Evolutionary conservation across 441 rosid genomes (phyloP), one percentile per base, ranked within the genome.

Genomic region (Gossypium trilobum): DNA sequence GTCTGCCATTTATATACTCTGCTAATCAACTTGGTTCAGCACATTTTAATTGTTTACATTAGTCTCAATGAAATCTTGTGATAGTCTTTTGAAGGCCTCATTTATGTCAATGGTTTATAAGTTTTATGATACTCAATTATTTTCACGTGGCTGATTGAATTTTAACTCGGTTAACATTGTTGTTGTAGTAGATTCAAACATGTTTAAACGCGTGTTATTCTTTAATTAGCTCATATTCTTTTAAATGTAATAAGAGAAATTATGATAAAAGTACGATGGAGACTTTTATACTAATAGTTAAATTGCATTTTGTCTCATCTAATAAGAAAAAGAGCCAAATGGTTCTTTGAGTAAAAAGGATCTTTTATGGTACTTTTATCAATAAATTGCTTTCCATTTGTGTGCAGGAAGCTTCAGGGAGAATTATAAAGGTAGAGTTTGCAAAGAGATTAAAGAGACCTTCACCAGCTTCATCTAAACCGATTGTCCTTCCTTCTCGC

Each of bases 361-460:
- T 5, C 8, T 33, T 33, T 33, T 33, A 33, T 33, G 39, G 39
- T 33, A 33, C 39, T 33, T 33, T 33, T 33, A 6, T 33, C 8
- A 1, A 33, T 7, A 5, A 58, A 57, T 39, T 78, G 65, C 10
- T 79, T 69, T 72, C 52, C 27, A 7, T 13, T 33, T 20, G 1
- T 8, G 44, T 83, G 76, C 86, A 91, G 98, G 86, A 93, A 78
- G 80, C 89, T 22, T 86, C 87, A 0, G 96, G 91, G 73, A 87
- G 98, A 81, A 84, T 84, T 54, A 79, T 91, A n/a, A 84, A 81
- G 76, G 96, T 94, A 50, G 88, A 75, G 75, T 87, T 87, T 78
- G 88, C 98, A 39, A 91, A 72, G 83, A 79, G 87, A 64, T 84
- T 89, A 70, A 91, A 76, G 84, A 91, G 75, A 78, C 86, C 85